A percentile compares a stretch with the other conserved stretches of the same genome.
These are phyloP conservation scores for Paecilomyces sp. DNA, from an alignment of 2,329 filamentous ascomycete species.

Conservation along the genomic window DNA sequence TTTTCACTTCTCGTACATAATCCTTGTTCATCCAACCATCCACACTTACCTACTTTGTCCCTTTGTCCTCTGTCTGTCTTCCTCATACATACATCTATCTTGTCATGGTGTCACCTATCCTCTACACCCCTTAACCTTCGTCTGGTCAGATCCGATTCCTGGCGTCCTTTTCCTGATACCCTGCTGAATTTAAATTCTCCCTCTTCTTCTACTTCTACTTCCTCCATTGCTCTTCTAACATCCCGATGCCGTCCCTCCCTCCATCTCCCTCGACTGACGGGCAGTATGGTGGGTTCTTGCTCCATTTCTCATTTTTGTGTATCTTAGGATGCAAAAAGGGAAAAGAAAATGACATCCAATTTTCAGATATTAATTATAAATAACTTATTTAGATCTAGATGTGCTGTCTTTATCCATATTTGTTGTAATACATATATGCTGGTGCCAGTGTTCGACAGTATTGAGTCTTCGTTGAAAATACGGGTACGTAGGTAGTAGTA, in stretches of 20 bases:
- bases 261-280: too few species aligned
- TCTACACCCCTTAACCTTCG: neutral
- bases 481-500: too few species aligned
- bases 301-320: neutral
- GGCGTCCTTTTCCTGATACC: neutral
- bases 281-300: neutral
- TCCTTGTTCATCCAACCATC: neutral
- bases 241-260: too few species aligned
- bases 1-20: neutral
- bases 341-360: neutral
- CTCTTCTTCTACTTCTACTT: neutral
- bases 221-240: too few species aligned
- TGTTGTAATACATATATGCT: neutral
- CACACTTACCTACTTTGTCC: neutral
- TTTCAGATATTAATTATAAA: neutral
- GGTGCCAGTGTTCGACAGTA: neutral
- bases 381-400: neutral
- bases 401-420: neutral
- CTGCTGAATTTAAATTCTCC: neutral
- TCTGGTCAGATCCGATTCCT: neutral
- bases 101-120: neutral
- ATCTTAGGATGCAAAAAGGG: neutral
- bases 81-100: neutral
- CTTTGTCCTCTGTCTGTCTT: neutral
- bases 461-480: too few species aligned